phyloP scores from a whole-genome alignment of 2,329 filamentous ascomycete genomes.

The Verticillium isaacii region DNA sequence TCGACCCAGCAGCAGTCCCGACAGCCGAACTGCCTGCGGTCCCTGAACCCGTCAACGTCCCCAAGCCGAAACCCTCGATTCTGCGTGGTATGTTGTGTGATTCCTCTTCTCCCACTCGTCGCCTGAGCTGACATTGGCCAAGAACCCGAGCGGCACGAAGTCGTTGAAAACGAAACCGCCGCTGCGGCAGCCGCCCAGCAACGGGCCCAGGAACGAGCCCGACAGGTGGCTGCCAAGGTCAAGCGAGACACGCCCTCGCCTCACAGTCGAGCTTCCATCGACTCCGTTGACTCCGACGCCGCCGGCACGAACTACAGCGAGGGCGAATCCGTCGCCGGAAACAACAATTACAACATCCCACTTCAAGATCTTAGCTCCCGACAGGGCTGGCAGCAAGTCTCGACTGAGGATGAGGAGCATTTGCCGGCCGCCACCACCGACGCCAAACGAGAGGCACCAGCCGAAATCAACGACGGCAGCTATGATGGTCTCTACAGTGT shows the following conservation, averaged over 20 bases:
- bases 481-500: conserved; percentile 36
- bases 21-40: conserved; percentile 12
- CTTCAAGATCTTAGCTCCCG: conserved; percentile 23
- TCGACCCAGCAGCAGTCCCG: conserved; percentile 9
- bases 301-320: conserved; percentile 22
- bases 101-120: background rate
- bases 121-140: background rate
- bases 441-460: conserved; percentile 13
- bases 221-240: conserved; percentile 34
- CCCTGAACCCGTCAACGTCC: conserved; percentile 7
- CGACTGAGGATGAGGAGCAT: conserved; percentile 7
- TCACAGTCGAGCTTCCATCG: conserved; percentile 29
- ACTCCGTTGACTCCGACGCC: conserved; percentile 27
- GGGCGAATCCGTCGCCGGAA: conserved; percentile 12
- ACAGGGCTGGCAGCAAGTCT: conserved; percentile 6
- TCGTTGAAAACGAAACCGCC: background rate
- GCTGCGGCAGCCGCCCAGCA: conserved; percentile 1
- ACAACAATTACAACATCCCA: conserved; percentile 20
- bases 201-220: conserved; percentile 32
- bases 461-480: conserved; percentile 31
- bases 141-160: background rate
- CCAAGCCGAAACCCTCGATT: conserved; percentile 34
- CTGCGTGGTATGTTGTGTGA: conserved; percentile 25
- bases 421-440: conserved; percentile 5
- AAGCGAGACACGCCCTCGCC: conserved; percentile 28